A percentile compares a stretch with the other conserved stretches of the same genome.
These are phyloP conservation scores for Apophysomyces elegans DNA, from an alignment of 371 early-diverging fungal genomes.

Conservation along the genomic window DNA sequence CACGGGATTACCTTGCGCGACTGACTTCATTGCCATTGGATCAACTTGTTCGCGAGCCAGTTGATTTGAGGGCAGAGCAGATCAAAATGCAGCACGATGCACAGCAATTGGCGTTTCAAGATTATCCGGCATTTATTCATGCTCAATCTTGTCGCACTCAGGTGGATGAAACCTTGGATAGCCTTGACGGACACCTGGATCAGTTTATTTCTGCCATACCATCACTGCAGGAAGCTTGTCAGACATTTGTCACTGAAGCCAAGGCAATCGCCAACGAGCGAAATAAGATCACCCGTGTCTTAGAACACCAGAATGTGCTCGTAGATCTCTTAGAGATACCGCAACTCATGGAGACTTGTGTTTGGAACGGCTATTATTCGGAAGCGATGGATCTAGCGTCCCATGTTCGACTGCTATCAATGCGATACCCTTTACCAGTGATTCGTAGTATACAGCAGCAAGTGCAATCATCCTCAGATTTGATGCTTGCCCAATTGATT, in stretches of 20 bases:
- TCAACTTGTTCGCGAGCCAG: conserved; percentile 59
- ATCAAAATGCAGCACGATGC: conserved; percentile 64
- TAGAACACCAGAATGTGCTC: conserved; percentile 65
- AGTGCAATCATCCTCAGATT: conserved; percentile 64
- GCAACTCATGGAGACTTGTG: conserved; percentile 81
- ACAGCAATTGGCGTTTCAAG: conserved; percentile 69
- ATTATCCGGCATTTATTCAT: conserved; percentile 72
- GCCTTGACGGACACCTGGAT: conserved; percentile 54
- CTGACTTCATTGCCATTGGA: conserved; percentile 65
- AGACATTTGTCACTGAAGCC: conserved; percentile 40
- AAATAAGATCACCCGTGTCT: conserved; percentile 53
- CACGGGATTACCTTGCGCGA: conserved; percentile 65
- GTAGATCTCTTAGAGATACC: conserved; percentile 79
- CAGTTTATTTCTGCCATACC: conserved; percentile 53
- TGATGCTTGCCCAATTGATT: conserved; percentile 76
- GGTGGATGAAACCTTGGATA: conserved; percentile 58
- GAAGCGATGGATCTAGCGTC: conserved; percentile 86
- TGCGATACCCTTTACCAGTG: conserved; percentile 62
- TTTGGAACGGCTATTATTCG: conserved; percentile 80
- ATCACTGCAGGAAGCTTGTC: conserved; percentile 56
- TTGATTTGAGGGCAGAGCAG: conserved; percentile 56
- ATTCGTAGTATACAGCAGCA: conserved; percentile 65
- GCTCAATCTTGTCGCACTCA: conserved; percentile 66
- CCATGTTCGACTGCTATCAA: conserved; percentile 68
- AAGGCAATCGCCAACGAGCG: conserved; percentile 48